Evolutionary conservation across 1,284 basidiomycete species (phyloP).

Genomic region (Schizophyllum commune): DNA sequence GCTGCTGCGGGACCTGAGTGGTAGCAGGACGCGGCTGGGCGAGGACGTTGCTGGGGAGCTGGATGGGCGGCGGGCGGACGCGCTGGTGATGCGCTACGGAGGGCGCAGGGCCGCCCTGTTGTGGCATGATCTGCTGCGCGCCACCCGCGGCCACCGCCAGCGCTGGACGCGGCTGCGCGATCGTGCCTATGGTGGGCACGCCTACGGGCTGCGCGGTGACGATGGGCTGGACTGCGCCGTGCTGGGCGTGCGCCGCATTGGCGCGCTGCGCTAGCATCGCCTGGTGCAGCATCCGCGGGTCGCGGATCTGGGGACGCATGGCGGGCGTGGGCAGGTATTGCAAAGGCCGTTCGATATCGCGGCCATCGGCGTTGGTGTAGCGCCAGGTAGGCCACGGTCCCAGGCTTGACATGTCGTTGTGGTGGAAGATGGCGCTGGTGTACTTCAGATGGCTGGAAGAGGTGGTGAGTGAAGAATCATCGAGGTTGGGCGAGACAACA

Average conservation of each 20-base stretch:
- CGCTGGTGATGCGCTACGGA: not conserved
- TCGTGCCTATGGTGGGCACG: not conserved
- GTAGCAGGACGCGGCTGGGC: too few species aligned
- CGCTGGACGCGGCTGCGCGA: not conserved
- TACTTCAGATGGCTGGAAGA: not conserved
- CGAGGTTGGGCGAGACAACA: conserved; percentile 13
- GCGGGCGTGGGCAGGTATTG: not conserved
- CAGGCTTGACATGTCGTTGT: not conserved
- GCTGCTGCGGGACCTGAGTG: not conserved
- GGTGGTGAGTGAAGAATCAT: not conserved
- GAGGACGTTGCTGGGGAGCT: not conserved
- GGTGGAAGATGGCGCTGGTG: not conserved
- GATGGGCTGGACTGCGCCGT: not conserved
- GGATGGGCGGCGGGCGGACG: not conserved
- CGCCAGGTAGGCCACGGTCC: not conserved
- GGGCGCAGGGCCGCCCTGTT: not conserved
- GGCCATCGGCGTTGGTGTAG: not conserved
- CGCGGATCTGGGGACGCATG: not conserved
- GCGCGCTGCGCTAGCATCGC: not conserved
- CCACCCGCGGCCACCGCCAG: too few species aligned
- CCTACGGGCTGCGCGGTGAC: not conserved
- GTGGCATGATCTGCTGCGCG: not conserved
- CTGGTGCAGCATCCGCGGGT: not conserved
- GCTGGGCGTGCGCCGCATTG: not conserved
- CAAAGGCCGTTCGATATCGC: not conserved